Percentiles rank a stretch among this genome's conserved stretches.
These are phyloP conservation scores for Nyssa sinensis DNA, from an alignment of 148 eudicot species.

Conservation along the genomic window DNA sequence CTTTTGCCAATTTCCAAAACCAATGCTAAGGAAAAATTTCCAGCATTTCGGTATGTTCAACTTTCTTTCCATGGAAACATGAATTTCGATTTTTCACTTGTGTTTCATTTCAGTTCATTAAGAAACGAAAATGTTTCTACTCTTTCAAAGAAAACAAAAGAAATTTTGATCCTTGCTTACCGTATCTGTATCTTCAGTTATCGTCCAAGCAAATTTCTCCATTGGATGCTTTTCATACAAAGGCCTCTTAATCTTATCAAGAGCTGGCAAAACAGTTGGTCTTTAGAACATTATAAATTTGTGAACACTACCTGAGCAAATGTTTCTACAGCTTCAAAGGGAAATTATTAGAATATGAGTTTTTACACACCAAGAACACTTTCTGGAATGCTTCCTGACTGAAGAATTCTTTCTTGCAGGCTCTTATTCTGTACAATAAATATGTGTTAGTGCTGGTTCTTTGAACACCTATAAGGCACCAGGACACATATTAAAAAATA, in stretches of 20 bases:
- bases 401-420: conserved; percentile 61
- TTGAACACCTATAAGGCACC: neutral
- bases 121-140: too few species aligned
- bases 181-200: conserved; percentile 78
- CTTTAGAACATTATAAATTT: conserved; percentile 10
- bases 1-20: too few species aligned
- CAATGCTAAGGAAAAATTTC: too few species aligned
- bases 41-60: too few species aligned
- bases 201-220: conserved; percentile 88
- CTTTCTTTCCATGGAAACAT: too few species aligned
- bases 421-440: conserved; percentile 56
- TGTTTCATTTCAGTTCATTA: too few species aligned
- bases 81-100: too few species aligned
- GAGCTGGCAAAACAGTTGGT: conserved; percentile 42
- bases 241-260: conserved; percentile 75
- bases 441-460: conserved; percentile 15
- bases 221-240: conserved; percentile 85
- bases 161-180: conserved; percentile 53
- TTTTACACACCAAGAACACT: conserved; percentile 60
- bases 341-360: neutral
- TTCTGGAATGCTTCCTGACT: conserved; percentile 63
- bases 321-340: conserved; percentile 5
- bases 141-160: too few species aligned
- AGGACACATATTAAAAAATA: conserved; percentile 1
- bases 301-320: conserved; percentile 6